Conservation (phyloP, 768 basidiomycete genomes). For the Phanerodontia chrysosporium region DNA sequence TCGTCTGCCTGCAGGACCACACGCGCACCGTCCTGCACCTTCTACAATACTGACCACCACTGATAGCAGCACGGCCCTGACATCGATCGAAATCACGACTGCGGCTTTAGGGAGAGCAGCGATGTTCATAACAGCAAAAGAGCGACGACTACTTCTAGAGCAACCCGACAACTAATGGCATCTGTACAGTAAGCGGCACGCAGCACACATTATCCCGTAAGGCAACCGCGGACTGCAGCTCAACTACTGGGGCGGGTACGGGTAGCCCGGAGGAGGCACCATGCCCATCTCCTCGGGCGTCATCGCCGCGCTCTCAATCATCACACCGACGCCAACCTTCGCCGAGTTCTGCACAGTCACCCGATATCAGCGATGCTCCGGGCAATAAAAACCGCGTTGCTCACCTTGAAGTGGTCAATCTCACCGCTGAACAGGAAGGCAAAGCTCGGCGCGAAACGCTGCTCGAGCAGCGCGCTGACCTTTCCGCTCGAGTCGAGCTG, state of each 20-base stretch:
- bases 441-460: constrained; percentile 93
- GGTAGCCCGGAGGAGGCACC: constrained; percentile 15
- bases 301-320: constrained; percentile 85
- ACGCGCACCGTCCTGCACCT: background rate
- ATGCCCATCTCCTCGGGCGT: constrained; percentile 78
- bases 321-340: constrained; percentile 95
- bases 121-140: constrained; percentile 3
- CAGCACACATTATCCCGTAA: background rate
- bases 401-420: constrained; percentile 97
- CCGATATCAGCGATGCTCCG: background rate
- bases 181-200: background rate
- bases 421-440: constrained; percentile 93
- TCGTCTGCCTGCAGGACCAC: background rate
- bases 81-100: background rate
- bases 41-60: too few species aligned
- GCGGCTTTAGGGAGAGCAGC: background rate
- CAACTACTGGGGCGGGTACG: background rate
- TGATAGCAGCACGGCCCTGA: too few species aligned
- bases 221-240: background rate
- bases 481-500: constrained; percentile 95
- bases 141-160: background rate
- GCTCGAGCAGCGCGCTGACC: constrained; percentile 91
- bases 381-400: constrained; percentile 13
- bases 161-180: background rate
- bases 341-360: constrained; percentile 65